Conservation (phyloP, 805 yeast genomes). For the Ogataea methylovora region DNA sequence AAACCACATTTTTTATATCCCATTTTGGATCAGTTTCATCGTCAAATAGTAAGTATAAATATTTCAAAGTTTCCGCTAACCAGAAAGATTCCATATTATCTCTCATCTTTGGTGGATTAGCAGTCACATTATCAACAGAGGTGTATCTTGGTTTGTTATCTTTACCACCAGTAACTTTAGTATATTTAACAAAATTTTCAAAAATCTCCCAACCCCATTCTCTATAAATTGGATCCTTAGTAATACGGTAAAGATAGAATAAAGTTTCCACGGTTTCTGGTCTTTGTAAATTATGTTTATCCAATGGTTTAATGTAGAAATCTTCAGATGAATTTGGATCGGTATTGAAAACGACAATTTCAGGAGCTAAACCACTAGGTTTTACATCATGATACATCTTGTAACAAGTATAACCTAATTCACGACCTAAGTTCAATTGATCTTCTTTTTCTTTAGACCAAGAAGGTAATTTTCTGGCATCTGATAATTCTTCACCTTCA, state of each 20-base stretch:
- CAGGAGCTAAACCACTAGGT: constrained; percentile 79
- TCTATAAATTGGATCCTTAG: constrained; percentile 75
- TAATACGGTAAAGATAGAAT: constrained; percentile 70
- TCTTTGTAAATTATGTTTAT: constrained; percentile 80
- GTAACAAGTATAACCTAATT: constrained; percentile 74
- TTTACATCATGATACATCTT: constrained; percentile 69
- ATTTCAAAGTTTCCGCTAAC: constrained; percentile 90
- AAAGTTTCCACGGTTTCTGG: constrained; percentile 92
- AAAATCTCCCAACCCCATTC: constrained; percentile 88
- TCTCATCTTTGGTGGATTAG: constrained; percentile 39
- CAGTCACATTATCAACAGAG: constrained; percentile 59
- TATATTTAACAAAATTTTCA: constrained; percentile 54
- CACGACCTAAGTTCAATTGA: constrained; percentile 66
- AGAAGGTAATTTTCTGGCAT: constrained; percentile 43
- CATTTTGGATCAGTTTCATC: constrained; percentile 48
- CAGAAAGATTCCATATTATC: constrained; percentile 91
- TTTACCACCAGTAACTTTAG: constrained; percentile 44
- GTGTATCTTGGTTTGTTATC: constrained; percentile 43
- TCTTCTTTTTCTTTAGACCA: constrained; percentile 56
- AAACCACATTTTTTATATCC: constrained; percentile 64
- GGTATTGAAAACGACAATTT: constrained; percentile 76
- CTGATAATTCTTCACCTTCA: constrained; percentile 49
- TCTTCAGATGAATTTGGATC: constrained; percentile 35
- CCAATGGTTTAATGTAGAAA: constrained; percentile 61
- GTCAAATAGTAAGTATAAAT: constrained; percentile 72